phyloP scores from a whole-genome alignment of 163 green algal species.

The Chlamydomonas reinhardtii region DNA sequence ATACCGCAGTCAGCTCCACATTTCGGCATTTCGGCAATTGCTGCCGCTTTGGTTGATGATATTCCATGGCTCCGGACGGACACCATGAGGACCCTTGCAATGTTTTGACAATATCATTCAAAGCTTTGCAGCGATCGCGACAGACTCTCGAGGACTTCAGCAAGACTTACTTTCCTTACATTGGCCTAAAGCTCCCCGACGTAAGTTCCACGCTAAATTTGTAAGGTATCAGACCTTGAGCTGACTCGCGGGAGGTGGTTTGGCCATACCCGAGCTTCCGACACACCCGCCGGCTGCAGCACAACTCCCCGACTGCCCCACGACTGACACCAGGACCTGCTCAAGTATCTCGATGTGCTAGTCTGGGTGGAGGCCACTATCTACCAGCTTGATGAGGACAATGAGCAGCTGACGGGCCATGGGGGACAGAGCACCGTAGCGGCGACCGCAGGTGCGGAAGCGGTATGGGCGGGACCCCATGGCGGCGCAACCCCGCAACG shows the following conservation, averaged over 20 bases:
- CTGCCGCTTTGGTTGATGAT: neutral
- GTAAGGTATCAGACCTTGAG: neutral
- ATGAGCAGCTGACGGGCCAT: conserved; percentile 58
- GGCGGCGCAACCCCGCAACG: no score
- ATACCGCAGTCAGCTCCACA: no score
- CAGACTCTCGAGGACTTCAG: conserved; percentile 81
- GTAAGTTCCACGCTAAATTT: neutral
- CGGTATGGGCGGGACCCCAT: no score
- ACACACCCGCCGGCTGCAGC: no score
- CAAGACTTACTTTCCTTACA: conserved; percentile 75
- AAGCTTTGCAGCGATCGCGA: conserved; percentile 49
- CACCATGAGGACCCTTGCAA: neutral
- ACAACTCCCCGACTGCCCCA: no score
- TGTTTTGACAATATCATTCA: conserved; percentile 1
- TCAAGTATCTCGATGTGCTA: conserved; percentile 76
- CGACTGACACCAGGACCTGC: conserved; percentile 72
- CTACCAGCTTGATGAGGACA: conserved; percentile 82
- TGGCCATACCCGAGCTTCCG: no score
- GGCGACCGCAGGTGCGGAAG: no score
- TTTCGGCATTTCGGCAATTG: no score
- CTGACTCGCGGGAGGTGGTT: no score
- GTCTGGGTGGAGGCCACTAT: conserved; percentile 83
- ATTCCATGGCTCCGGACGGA: no score
- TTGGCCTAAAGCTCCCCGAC: conserved; percentile 60
- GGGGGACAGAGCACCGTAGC: neutral